A percentile compares a stretch with the other conserved stretches of the same genome.
These are phyloP conservation scores for Durotheca rogersii DNA, from an alignment of 495 filamentous ascomycete species.

Conservation along the genomic window DNA sequence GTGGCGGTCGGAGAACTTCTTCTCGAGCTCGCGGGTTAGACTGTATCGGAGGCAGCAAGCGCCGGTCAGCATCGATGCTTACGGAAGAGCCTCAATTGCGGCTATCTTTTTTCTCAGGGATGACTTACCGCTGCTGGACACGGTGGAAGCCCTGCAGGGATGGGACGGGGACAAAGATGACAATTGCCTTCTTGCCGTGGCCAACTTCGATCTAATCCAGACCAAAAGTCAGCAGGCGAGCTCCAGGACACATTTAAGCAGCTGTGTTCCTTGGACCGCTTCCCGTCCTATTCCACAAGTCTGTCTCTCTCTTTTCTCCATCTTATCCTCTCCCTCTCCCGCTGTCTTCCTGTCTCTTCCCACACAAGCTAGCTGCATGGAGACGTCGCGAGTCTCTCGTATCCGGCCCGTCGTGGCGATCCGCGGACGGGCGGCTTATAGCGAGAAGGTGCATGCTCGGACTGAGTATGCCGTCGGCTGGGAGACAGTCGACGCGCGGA, in stretches of 20 bases:
- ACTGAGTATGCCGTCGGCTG: constrained; percentile 7
- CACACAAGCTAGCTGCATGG: too few species aligned
- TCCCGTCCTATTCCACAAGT: constrained; percentile 64
- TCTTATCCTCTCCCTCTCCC: too few species aligned
- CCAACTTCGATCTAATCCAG: constrained; percentile 92
- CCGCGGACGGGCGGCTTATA: constrained; percentile 18
- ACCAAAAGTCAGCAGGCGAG: constrained; percentile 68
- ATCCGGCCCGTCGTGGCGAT: constrained; percentile 13
- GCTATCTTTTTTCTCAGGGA: background rate
- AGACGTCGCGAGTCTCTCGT: constrained; percentile 33
- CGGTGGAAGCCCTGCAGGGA: constrained; percentile 94
- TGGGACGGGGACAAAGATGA: constrained; percentile 99
- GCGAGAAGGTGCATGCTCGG: constrained; percentile 13
- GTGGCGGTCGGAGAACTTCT: constrained; percentile 99
- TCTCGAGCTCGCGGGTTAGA: constrained; percentile 99
- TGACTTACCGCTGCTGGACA: constrained; percentile 93
- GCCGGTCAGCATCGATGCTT: constrained; percentile 27
- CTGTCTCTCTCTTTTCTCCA: constrained; percentile 27
- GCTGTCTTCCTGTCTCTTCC: too few species aligned
- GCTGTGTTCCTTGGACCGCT: constrained; percentile 61
- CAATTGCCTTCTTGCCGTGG: constrained; percentile 99
- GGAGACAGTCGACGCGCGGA: constrained; percentile 25
- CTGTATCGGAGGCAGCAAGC: constrained; percentile 46
- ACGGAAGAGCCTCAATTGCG: background rate
- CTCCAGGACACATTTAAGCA: constrained; percentile 49